Conservation (phyloP, 1,284 basidiomycete species). For the Ceratobasidium sp. region DNA sequence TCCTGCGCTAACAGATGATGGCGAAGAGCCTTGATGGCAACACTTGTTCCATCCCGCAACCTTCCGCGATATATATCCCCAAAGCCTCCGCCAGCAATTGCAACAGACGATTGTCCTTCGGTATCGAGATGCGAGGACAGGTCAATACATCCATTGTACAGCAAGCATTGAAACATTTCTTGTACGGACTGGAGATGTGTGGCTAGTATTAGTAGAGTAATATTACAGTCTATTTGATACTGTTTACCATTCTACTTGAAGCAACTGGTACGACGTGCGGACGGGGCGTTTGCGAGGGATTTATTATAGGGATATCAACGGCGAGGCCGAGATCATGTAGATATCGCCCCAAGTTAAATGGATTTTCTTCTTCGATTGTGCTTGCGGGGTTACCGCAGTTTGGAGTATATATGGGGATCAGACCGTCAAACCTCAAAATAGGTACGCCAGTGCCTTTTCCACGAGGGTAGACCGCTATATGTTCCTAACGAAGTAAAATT, state of each 20-base stretch:
- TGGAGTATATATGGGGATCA: constrained; percentile 8
- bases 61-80: constrained; percentile 18
- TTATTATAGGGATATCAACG: too few relatives aligned
- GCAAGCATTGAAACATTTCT: constrained; percentile 24
- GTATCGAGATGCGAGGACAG: constrained; percentile 6
- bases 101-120: neutral
- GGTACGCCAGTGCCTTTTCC: neutral
- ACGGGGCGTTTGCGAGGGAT: too few relatives aligned
- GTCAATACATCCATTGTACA: constrained; percentile 8
- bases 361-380: too few relatives aligned
- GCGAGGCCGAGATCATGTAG: too few relatives aligned
- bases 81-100: constrained; percentile 6
- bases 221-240: too few relatives aligned
- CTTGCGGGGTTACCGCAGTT: neutral
- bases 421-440: neutral
- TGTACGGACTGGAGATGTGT: neutral
- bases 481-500: neutral
- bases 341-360: too few relatives aligned
- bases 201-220: too few relatives aligned
- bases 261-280: neutral
- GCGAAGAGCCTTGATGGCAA: constrained; percentile 16
- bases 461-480: neutral
- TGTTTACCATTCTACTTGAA: constrained; percentile 6
- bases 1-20: neutral
- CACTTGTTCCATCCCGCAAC: neutral